phyloP scores from a whole-genome alignment of 768 basidiomycete genomes.

The Coprinopsis strossmayeri region DNA sequence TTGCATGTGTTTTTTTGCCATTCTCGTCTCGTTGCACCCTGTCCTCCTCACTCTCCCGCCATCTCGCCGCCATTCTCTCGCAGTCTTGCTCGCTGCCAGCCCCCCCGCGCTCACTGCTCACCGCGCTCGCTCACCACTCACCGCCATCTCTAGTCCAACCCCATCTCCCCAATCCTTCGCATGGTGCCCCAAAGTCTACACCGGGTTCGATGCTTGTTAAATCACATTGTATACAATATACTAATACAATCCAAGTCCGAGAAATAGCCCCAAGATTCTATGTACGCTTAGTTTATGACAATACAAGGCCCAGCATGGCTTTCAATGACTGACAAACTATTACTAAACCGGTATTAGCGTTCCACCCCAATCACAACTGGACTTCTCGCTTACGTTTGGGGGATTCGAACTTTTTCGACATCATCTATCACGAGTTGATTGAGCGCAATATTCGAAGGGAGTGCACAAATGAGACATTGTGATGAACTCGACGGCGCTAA shows the following conservation, averaged over 20 bases:
- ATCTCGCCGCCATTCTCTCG: too few species aligned
- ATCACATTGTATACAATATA: too few species aligned
- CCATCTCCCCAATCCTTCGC: too few species aligned
- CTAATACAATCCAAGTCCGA: not conserved
- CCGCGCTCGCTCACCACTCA: too few species aligned
- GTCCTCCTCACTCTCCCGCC: too few species aligned
- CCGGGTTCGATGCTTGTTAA: too few species aligned
- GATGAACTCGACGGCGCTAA: constrained; percentile 56
- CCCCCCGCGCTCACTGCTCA: too few species aligned
- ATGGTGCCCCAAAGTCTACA: too few species aligned
- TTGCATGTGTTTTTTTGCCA: constrained; percentile 14
- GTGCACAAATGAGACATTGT: constrained; percentile 51
- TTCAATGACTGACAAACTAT: constrained; percentile 45
- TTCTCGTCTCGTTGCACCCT: too few species aligned
- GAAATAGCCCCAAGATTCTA: not conserved
- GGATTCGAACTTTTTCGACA: constrained; percentile 34
- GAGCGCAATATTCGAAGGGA: constrained; percentile 33
- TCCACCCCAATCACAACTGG: not conserved
- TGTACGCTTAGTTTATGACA: constrained; percentile 48
- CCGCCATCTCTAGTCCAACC: too few species aligned
- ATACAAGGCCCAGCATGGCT: constrained; percentile 47
- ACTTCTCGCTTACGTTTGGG: constrained; percentile 8
- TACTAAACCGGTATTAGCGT: constrained; percentile 21
- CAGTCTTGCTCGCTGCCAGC: too few species aligned
- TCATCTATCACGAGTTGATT: constrained; percentile 36